Evolutionary conservation across 2,329 filamentous ascomycete species (phyloP).

Genomic region (Immersiporthe knoxdaviesiana): DNA sequence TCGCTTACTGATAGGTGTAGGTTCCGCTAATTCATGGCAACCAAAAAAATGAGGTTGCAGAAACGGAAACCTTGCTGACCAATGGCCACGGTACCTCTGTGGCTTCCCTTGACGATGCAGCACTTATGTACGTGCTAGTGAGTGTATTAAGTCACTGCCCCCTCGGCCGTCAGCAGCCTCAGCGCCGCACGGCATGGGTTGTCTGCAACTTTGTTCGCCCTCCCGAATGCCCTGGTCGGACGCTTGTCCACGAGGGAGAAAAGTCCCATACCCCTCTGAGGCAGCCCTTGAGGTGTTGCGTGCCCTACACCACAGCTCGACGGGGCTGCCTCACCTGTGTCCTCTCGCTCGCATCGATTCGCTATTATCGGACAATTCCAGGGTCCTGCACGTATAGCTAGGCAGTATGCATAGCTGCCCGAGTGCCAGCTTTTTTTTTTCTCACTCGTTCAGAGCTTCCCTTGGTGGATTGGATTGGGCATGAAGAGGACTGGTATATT

Average conservation of each 20-base stretch:
- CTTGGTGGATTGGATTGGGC: background rate
- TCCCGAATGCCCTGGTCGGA: background rate
- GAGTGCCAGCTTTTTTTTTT: background rate
- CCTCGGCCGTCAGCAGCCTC: background rate
- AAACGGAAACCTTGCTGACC: background rate
- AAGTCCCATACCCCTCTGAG: background rate
- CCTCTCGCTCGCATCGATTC: background rate
- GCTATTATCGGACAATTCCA: background rate
- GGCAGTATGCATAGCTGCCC: slow-evolving; percentile 22
- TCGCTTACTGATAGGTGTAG: no score
- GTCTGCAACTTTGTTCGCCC: background rate
- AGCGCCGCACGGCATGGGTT: background rate
- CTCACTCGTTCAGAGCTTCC: no score
- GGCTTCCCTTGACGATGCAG: background rate
- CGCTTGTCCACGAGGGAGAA: background rate
- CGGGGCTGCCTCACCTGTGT: background rate
- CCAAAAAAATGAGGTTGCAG: background rate
- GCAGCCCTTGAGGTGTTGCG: background rate
- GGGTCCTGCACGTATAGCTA: background rate
- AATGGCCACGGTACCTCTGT: background rate
- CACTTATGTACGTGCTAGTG: background rate
- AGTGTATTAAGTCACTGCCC: background rate
- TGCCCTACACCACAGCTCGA: no score
- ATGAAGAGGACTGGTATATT: slow-evolving; percentile 4
- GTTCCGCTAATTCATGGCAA: background rate